Conservation (phyloP, 495 filamentous ascomycete genomes). For the Mytilinidion resinicola region DNA sequence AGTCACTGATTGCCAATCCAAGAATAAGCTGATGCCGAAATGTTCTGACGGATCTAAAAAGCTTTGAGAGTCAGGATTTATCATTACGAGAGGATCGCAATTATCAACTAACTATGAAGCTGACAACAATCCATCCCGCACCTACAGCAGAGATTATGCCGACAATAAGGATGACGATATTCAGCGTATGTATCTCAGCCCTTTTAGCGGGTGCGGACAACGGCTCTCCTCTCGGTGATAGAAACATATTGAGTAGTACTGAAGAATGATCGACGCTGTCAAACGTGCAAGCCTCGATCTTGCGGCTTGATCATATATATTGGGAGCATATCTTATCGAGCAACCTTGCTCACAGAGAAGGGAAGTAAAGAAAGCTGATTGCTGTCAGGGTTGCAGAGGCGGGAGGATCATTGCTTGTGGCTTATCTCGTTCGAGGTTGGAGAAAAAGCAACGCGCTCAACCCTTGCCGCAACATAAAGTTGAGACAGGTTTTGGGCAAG, state of each 20-base stretch:
- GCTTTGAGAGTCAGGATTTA: conserved; percentile 20
- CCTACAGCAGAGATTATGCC: conserved; percentile 38
- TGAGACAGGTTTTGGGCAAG: neutral
- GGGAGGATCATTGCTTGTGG: neutral
- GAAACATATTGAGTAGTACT: neutral
- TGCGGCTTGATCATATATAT: neutral
- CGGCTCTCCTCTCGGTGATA: conserved; percentile 15
- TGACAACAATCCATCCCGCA: conserved; percentile 40
- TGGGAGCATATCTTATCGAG: neutral
- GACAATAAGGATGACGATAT: conserved; percentile 34
- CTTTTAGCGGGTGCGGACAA: conserved; percentile 35
- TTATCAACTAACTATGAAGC: conserved; percentile 35
- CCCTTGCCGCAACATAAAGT: neutral
- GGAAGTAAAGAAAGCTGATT: neutral
- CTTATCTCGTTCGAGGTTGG: neutral
- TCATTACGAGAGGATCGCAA: neutral
- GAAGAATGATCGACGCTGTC: neutral
- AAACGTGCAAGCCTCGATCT: neutral
- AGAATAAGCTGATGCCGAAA: conserved; percentile 44
- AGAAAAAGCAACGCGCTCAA: neutral
- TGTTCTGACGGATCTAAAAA: conserved; percentile 35
- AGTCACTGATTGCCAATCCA: conserved; percentile 41
- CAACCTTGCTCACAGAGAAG: neutral
- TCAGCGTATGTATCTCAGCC: conserved; percentile 31
- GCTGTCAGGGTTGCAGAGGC: neutral